Conservation (phyloP, 441 rosid genomes). For the Hura crepitans region DNA sequence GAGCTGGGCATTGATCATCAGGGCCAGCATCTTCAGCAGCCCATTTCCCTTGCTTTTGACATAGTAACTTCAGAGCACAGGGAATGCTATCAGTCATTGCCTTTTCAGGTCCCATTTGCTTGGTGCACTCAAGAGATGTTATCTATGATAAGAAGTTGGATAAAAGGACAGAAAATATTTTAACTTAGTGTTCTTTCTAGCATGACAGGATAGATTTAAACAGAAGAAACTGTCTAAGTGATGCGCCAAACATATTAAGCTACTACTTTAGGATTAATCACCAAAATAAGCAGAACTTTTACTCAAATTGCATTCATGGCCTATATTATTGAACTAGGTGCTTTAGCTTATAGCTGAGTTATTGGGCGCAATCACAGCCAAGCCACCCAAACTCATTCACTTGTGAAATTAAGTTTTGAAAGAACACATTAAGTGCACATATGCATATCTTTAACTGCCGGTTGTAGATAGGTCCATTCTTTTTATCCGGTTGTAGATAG, state of each 20-base stretch:
- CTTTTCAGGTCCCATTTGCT: conserved; percentile 31
- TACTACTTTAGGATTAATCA: background rate
- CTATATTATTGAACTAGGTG: background rate
- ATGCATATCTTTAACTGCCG: background rate
- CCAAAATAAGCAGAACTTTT: background rate
- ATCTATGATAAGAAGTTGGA: conserved; percentile 32
- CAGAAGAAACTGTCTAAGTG: background rate
- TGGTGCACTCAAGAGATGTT: conserved; percentile 39
- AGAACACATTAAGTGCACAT: background rate
- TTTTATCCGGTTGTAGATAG: background rate
- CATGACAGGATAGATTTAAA: background rate
- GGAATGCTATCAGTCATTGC: conserved; percentile 30
- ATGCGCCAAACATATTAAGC: background rate
- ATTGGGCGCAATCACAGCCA: background rate
- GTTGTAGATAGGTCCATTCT: background rate
- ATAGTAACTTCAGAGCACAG: conserved; percentile 40
- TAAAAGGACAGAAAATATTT: background rate
- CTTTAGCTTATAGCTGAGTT: background rate
- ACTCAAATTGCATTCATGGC: background rate
- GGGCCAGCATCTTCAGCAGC: conserved; percentile 26
- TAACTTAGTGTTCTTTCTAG: background rate
- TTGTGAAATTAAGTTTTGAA: background rate
- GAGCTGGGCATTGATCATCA: conserved; percentile 49
- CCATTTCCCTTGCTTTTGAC: conserved; percentile 33
- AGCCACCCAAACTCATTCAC: background rate